Conservation (phyloP, 768 basidiomycete genomes). For the Cantharellus anzutake region DNA sequence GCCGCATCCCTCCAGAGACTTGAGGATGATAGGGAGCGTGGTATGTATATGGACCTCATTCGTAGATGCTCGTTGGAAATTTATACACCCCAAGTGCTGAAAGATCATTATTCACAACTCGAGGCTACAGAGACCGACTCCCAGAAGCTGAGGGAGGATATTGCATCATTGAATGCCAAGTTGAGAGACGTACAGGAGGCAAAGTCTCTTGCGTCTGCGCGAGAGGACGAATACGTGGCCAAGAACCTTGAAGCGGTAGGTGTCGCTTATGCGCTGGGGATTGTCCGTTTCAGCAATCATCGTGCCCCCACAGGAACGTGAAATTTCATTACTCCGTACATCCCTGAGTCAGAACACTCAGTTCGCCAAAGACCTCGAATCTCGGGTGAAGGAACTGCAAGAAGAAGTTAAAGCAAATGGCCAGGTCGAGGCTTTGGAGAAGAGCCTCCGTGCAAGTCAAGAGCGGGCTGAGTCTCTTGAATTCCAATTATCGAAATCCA, state of each 20-base stretch:
- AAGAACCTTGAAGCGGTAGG: not conserved
- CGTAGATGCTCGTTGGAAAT: not conserved
- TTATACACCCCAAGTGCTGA: not conserved
- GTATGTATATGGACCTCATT: constrained; percentile 16
- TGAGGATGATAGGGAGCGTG: constrained; percentile 37
- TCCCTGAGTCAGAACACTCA: constrained; percentile 32
- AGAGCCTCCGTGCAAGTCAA: constrained; percentile 55
- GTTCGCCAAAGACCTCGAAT: constrained; percentile 15
- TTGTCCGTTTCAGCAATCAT: not conserved
- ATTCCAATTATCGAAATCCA: constrained; percentile 59
- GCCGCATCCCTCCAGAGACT: constrained; percentile 34
- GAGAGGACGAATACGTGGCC: not conserved
- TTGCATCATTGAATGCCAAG: too few species aligned
- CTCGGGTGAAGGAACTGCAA: constrained; percentile 49
- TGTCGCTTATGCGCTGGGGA: not conserved
- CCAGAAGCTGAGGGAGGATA: too few species aligned
- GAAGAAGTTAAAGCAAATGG: constrained; percentile 75
- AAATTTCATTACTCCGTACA: constrained; percentile 44
- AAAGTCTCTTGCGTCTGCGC: not conserved
- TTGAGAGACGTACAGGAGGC: too few species aligned
- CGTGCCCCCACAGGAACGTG: constrained; percentile 36
- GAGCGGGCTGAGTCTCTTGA: constrained; percentile 71
- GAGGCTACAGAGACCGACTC: too few species aligned
- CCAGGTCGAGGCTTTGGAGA: constrained; percentile 53
- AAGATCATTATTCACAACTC: constrained; percentile 1